These are phyloP conservation scores for Cudoniella acicularis DNA, from an alignment of 495 filamentous ascomycete genomes.

Conservation along the genomic window DNA sequence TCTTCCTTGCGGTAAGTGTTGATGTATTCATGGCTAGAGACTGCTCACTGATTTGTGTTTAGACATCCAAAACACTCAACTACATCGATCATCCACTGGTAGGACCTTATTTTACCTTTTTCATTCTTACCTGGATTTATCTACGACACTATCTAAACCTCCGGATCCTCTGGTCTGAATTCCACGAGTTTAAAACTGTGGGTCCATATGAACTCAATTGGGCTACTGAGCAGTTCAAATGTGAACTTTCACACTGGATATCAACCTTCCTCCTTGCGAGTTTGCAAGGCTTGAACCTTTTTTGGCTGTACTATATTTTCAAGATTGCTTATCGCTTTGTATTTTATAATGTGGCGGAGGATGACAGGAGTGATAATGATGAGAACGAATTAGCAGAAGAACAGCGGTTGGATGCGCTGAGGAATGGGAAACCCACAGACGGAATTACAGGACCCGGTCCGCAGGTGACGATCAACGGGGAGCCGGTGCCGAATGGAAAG, in stretches of 20 bases:
- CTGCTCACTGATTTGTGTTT: no score
- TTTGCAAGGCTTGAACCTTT: conserved; percentile 78
- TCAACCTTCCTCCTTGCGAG: conserved; percentile 65
- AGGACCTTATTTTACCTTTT: conserved; percentile 77
- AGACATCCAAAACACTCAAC: conserved; percentile 93
- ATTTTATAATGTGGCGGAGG: conserved; percentile 41
- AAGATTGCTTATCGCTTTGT: conserved; percentile 62
- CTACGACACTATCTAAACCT: conserved; percentile 90
- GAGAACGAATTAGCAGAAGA: conserved; percentile 39
- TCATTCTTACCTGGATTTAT: conserved; percentile 86
- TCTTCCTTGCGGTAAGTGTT: conserved; percentile 85
- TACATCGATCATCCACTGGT: conserved; percentile 79
- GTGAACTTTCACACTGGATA: conserved; percentile 69
- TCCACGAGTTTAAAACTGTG: conserved; percentile 85
- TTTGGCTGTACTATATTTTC: conserved; percentile 83
- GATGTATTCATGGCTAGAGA: no score
- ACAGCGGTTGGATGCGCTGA: conserved; percentile 17
- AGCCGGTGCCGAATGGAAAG: conserved; percentile 13
- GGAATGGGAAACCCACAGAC: neutral
- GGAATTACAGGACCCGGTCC: neutral
- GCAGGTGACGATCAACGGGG: conserved; percentile 15
- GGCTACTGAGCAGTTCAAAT: conserved; percentile 82
- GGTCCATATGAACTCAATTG: conserved; percentile 86
- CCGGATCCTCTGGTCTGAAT: conserved; percentile 75
- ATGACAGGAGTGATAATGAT: conserved; percentile 52